These are phyloP conservation scores for Pestalotiopsis sp. DNA, from an alignment of 2,329 filamentous ascomycete species.

Conservation along the genomic window DNA sequence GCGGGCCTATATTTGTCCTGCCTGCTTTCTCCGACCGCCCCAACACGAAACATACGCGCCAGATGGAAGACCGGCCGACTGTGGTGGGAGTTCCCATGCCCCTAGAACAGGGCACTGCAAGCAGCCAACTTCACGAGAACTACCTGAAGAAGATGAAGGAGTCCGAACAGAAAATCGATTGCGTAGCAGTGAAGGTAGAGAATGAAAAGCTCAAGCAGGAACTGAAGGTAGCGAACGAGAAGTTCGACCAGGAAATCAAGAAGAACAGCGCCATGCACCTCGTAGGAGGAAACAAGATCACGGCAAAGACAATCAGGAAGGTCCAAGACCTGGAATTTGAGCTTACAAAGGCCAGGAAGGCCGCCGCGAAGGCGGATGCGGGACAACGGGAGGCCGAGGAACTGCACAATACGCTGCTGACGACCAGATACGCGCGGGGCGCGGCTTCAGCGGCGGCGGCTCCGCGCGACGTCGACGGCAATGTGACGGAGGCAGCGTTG, in stretches of 20 bases:
- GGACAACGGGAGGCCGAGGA: neutral
- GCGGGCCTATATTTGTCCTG: conserved; percentile 54
- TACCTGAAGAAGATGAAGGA: conserved; percentile 19
- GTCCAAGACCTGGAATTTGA: neutral
- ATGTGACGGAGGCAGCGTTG: conserved; percentile 4
- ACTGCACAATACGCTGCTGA: neutral
- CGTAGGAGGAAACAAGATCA: neutral
- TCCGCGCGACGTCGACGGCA: conserved; percentile 10
- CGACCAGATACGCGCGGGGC: neutral
- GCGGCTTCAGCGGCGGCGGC: neutral
- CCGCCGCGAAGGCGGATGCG: neutral
- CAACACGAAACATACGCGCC: conserved; percentile 43
- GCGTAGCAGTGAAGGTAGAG: conserved; percentile 13
- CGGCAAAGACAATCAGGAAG: neutral
- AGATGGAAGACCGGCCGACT: conserved; percentile 48
- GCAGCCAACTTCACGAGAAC: neutral
- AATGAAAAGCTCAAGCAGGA: conserved; percentile 16
- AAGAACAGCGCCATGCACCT: neutral
- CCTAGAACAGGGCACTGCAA: neutral
- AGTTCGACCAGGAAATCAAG: conserved; percentile 5
- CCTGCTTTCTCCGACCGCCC: conserved; percentile 53
- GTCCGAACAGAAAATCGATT: conserved; percentile 20
- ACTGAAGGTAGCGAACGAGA: conserved; percentile 8
- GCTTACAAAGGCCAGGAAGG: neutral
- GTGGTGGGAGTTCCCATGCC: conserved; percentile 31